Base-by-base conservation (phyloP, 805 yeast species). In the Yamadazyma olivae region DNA sequence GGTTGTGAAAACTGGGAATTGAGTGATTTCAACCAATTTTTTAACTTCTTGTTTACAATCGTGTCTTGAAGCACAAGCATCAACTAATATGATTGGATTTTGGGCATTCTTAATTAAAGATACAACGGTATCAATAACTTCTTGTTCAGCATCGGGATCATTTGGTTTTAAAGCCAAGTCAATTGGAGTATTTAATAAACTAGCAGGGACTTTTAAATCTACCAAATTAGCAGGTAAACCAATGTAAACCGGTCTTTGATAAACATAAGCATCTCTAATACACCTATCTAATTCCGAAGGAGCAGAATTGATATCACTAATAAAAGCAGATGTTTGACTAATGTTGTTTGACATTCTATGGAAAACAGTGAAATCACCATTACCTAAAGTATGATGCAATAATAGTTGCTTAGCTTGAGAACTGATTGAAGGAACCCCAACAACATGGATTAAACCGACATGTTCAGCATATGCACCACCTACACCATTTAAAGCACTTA, bases 321-420 rank as follows among this genome's bases (percentile, higher is more conserved):
- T 50, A 44, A 64, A 60, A n/a, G 67, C 55, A 6, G 65, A 53
- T 32, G 70, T 59, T 30, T 61, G 59, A 37, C 60, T 51, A 39
- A 64, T 57, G 45, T 59, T 61, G 47, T 57, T 54, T 23, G 65
- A 61, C 65, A 63, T 62, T 43, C 65, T 51, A 50, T 62, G 67
- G 61, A 57, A 64, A 16, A 60, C 67, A 16, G 68, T 62, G 45
- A 60, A 64, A 48, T 63, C 68, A 27, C 70, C 70, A 40, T 64
- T 64, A 32, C 70, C 70, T 49, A 64, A 56, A 20, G 70, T 64
- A 51, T 64, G 70, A 52, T 64, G 70, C 47, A 64, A 59, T 47
- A 64, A 58, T 49, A 64, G 59, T 43, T 64, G 70, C 49, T 64
- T 64, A 33, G 67, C 64, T 48, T 64, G 70, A 17, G 67, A 56